phyloP scores from a whole-genome alignment of 2,329 filamentous ascomycete genomes.

The Xenosphaeropsis pyriputrescens region DNA sequence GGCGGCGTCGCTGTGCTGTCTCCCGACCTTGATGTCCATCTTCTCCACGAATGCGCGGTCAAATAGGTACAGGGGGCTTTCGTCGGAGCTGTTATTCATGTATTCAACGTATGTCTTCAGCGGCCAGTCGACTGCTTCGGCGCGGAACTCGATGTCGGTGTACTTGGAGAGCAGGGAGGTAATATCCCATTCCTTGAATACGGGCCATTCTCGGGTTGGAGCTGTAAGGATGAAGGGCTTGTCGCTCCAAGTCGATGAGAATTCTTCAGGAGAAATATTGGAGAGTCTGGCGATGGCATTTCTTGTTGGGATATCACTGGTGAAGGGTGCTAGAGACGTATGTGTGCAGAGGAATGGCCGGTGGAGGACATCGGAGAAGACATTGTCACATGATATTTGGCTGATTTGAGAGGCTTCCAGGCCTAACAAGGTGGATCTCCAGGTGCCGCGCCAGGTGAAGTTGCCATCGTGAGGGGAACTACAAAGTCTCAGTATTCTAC shows the following conservation, averaged over 20 bases:
- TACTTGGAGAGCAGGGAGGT: slow-evolving; percentile 52
- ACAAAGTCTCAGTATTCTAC: no score
- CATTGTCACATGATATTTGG: slow-evolving; percentile 54
- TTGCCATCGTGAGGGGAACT: slow-evolving; percentile 4
- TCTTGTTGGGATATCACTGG: slow-evolving; percentile 50
- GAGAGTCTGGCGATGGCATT: slow-evolving; percentile 62
- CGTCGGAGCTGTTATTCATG: slow-evolving; percentile 65
- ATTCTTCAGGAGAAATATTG: slow-evolving; percentile 58
- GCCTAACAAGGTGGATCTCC: slow-evolving; percentile 65
- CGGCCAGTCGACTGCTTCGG: slow-evolving; percentile 88
- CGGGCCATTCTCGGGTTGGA: slow-evolving; percentile 71
- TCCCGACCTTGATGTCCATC: slow-evolving; percentile 55
- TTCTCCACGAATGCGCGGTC: slow-evolving; percentile 79
- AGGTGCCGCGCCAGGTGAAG: slow-evolving; percentile 60
- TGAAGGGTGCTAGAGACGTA: slow-evolving; percentile 51
- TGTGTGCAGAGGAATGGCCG: slow-evolving; percentile 83
- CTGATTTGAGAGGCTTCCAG: slow-evolving; percentile 34
- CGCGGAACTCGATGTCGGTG: slow-evolving; percentile 57
- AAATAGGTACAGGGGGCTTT: slow-evolving; percentile 87
- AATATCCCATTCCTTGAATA: slow-evolving; percentile 59
- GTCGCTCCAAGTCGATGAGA: slow-evolving; percentile 60
- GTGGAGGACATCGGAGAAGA: slow-evolving; percentile 85
- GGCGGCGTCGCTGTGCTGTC: slow-evolving; percentile 24
- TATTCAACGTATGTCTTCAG: slow-evolving; percentile 71
- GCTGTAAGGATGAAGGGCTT: slow-evolving; percentile 76